These are phyloP conservation scores for Aspergillus affinis DNA, from an alignment of 495 filamentous ascomycete species.

Conservation along the genomic window DNA sequence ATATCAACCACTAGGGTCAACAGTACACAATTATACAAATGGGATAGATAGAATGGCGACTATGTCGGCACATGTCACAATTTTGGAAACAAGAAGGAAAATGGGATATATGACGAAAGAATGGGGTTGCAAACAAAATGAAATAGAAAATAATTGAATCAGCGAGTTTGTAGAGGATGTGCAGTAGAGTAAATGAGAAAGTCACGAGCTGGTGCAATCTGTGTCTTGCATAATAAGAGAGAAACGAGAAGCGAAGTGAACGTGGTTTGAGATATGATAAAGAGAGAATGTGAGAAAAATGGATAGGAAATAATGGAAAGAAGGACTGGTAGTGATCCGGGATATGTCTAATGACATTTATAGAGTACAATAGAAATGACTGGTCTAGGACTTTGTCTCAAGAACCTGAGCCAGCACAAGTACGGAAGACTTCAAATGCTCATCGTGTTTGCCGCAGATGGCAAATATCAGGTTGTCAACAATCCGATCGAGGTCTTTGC, in stretches of 20 bases:
- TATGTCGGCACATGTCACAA: not conserved
- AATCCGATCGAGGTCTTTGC: conserved; percentile 38
- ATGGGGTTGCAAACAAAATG: not conserved
- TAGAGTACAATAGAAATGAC: not conserved
- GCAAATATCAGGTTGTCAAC: conserved; percentile 43
- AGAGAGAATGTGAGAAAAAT: not conserved
- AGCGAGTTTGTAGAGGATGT: not conserved
- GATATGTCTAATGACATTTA: not conserved
- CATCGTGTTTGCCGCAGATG: conserved; percentile 38
- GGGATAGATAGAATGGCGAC: not conserved
- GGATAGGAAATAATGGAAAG: conserved; percentile 5
- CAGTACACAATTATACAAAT: conserved; percentile 5
- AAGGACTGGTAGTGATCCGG: not conserved
- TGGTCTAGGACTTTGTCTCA: conserved; percentile 31
- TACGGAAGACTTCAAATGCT: conserved; percentile 41
- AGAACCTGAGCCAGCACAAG: conserved; percentile 44
- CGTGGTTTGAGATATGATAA: not conserved
- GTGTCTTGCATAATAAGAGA: conserved; percentile 5
- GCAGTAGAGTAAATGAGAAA: not conserved
- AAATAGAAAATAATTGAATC: not conserved
- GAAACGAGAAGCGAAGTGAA: conserved; percentile 9
- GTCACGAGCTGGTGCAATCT: conserved; percentile 7
- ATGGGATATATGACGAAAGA: conserved; percentile 6
- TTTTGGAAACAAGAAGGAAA: conserved; percentile 2
- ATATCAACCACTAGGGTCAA: conserved; percentile 16